A percentile compares a stretch with the other conserved stretches of the same genome.
phyloP scores from a whole-genome alignment of 2,329 filamentous ascomycete species.

The Aspergillus latus region DNA sequence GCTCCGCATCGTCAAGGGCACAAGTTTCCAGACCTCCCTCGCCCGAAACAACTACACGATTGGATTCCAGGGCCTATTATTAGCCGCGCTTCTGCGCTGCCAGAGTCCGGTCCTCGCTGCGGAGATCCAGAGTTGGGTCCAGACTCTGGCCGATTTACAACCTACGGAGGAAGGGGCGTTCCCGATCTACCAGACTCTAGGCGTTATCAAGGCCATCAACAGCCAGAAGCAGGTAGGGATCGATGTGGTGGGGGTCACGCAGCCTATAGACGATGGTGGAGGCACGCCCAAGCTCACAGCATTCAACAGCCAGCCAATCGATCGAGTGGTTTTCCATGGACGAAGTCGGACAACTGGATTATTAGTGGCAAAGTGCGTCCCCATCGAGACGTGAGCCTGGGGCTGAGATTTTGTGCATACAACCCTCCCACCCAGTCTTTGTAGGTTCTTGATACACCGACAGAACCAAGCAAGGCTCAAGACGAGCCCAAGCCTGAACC shows the following conservation, averaged over 20 bases:
- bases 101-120: conserved; percentile 14
- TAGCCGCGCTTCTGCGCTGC: conserved; percentile 24
- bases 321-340: conserved; percentile 23
- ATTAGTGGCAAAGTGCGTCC: not conserved
- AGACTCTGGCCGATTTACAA: conserved; percentile 16
- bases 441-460: too few species aligned
- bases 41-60: conserved; percentile 27
- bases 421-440: not conserved
- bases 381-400: not conserved
- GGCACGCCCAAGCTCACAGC: conserved; percentile 25
- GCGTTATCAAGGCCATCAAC: conserved; percentile 24
- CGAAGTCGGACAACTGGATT: not conserved
- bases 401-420: too few species aligned
- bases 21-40: conserved; percentile 16
- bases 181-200: conserved; percentile 25
- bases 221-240: conserved; percentile 17
- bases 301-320: conserved; percentile 28
- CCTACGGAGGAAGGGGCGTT: conserved; percentile 28
- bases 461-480: too few species aligned
- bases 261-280: conserved; percentile 23
- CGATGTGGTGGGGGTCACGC: conserved; percentile 22
- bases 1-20: conserved; percentile 19
- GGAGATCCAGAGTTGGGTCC: conserved; percentile 24
- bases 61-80: conserved; percentile 26
- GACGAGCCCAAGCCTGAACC: too few species aligned